Evolutionary conservation across 768 basidiomycete genomes (phyloP), one percentile per base, ranked within the genome.

Genomic region (Suillus sp.): DNA sequence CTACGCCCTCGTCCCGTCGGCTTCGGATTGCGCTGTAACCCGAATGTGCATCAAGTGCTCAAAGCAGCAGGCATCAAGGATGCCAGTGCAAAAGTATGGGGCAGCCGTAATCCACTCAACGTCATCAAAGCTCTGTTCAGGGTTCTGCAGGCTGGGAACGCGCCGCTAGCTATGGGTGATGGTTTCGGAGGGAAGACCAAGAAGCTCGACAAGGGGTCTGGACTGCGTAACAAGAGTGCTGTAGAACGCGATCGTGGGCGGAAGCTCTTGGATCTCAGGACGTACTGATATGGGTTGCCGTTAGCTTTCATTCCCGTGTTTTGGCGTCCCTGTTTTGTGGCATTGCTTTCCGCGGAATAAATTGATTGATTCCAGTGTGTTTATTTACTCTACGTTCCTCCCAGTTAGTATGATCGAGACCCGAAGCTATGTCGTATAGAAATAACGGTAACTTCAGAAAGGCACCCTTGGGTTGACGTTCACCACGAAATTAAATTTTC

Each of bases 31-130:
- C 83, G 89, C 62, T 93, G 92, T 72, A 94, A 96, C 70, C 95
- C 94, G 1, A 85, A 88, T 70, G 78, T 99, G 60, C 95, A 99
- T 75, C 86, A 89, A 70, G 84, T 99, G 47, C 83, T 96, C 70
- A 92, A 93, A 67, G 95, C 95, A 0, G 96, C 95, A 0, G 97
- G 96, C 13, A 92, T 99, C 78, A 91, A 93, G 74, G 96, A 99
- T 77, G 83, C 92, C 48, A 95, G 92, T 68, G 96, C 93, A 35
- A 98, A 97, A 77, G 92, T 99, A 22, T 92, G 93, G 87, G 95
- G 96, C 18, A 95, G 92, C 71, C 81, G 92, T 67, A 98, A 96
- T 76, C 86, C 84, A 42, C 66, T 75, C 45, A 86, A 91, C 74
- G 93, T 96, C 47, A 86, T 96, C 80, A 96, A 97, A 78, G 87